Conservation (phyloP, 2,329 filamentous ascomycete species). For the Neobulgaria alba region DNA sequence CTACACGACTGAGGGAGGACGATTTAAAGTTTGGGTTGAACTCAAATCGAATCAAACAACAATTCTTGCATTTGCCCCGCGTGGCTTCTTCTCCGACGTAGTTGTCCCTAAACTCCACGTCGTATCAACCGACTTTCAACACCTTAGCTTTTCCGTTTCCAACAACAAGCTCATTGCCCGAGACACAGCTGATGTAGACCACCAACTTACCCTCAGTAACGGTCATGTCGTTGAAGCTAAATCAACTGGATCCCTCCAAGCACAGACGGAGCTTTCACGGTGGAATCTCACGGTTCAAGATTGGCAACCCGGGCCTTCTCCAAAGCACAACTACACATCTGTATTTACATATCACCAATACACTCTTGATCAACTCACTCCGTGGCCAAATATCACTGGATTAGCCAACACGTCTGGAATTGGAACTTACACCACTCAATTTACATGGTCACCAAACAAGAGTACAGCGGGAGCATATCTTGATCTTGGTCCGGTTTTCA, state of each 20-base stretch:
- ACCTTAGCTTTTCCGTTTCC: background rate
- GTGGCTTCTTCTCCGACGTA: background rate
- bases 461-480: background rate
- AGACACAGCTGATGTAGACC: background rate
- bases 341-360: background rate
- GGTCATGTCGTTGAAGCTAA: background rate
- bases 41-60: constrained; percentile 4
- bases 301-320: background rate
- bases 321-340: background rate
- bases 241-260: background rate
- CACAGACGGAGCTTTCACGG: background rate
- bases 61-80: constrained; percentile 2
- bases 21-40: constrained; percentile 1
- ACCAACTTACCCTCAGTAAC: background rate
- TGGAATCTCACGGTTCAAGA: background rate
- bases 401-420: background rate
- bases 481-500: background rate
- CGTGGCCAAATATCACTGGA: background rate
- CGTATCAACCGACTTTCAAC: background rate
- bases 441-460: background rate
- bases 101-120: background rate
- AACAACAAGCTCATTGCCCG: background rate
- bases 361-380: background rate
- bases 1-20: constrained; percentile 1
- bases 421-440: background rate